A percentile compares a stretch with the other conserved stretches of the same genome.
Conservation (phyloP, 2,329 filamentous ascomycete genomes). For the Diatrype stigma region DNA sequence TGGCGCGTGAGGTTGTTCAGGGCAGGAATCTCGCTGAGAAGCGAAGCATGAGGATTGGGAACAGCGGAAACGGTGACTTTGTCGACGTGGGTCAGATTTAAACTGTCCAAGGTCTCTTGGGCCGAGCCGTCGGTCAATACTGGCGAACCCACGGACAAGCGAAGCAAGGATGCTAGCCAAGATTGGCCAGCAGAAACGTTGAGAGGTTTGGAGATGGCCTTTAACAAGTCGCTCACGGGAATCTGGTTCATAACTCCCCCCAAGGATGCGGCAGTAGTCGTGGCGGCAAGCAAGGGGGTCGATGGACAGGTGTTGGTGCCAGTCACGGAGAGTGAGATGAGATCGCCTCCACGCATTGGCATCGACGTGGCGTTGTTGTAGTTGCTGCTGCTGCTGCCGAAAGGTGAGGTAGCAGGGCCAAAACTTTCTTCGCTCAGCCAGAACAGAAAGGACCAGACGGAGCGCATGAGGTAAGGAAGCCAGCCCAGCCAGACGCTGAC, state of each 20-base stretch:
- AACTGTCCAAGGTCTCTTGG: constrained; percentile 12
- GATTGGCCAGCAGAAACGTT: constrained; percentile 30
- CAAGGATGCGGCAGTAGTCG: constrained; percentile 35
- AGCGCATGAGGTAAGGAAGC: constrained; percentile 86
- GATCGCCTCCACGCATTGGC: constrained; percentile 9
- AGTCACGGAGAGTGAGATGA: constrained; percentile 19
- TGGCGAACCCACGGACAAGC: constrained; percentile 9
- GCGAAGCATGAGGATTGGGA: constrained; percentile 31
- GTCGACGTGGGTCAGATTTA: constrained; percentile 20
- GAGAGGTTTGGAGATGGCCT: constrained; percentile 25
- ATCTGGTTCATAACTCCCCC: constrained; percentile 33
- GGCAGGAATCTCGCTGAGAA: constrained; percentile 55
- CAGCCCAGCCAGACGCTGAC: constrained; percentile 82
- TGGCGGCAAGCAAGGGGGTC: constrained; percentile 33
- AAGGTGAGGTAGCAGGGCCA: constrained; percentile 28
- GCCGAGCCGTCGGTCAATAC: constrained; percentile 7
- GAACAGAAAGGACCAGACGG: constrained; percentile 89
- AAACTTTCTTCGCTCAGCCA: constrained; percentile 83
- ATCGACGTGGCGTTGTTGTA: constrained; percentile 21
- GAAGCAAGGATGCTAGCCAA: constrained; percentile 27
- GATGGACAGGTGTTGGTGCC: constrained; percentile 34
- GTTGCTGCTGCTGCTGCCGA: constrained; percentile 19
- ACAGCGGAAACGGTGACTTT: constrained; percentile 12
- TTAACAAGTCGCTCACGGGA: constrained; percentile 21
- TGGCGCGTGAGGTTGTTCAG: constrained; percentile 63